Conservation (phyloP, 1,284 basidiomycete species). For the Neonothopanus nambi region DNA sequence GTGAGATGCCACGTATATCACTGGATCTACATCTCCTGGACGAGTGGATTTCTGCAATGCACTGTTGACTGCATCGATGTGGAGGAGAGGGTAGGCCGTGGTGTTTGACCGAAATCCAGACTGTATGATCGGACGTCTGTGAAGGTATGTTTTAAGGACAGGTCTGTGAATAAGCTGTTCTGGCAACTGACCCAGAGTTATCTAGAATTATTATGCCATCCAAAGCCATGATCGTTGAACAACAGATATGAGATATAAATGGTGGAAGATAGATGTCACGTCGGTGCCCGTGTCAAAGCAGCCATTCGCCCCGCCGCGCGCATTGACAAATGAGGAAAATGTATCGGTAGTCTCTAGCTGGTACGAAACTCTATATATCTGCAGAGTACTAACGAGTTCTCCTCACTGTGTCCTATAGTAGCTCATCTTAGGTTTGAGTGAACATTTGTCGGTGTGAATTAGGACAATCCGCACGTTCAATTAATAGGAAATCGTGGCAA, state of each 20-base stretch:
- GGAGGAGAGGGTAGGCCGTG: constrained; percentile 79
- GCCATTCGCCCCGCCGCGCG: neutral
- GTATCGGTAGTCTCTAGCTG: too few species aligned
- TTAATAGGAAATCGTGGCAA: too few species aligned
- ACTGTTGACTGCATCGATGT: constrained; percentile 84
- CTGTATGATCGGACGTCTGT: constrained; percentile 85
- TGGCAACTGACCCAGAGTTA: constrained; percentile 62
- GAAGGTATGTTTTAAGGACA: neutral
- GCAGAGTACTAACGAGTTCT: too few species aligned
- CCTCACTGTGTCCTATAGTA: too few species aligned
- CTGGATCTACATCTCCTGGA: constrained; percentile 65
- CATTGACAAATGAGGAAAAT: neutral
- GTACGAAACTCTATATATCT: too few species aligned
- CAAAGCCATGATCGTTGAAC: constrained; percentile 57
- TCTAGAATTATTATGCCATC: constrained; percentile 92
- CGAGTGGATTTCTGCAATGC: constrained; percentile 59
- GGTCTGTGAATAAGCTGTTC: neutral
- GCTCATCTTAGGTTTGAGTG: too few species aligned
- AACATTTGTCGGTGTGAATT: too few species aligned
- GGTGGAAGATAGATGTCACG: neutral
- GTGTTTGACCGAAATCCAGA: constrained; percentile 85
- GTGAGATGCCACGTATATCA: constrained; percentile 61
- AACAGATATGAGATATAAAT: too few species aligned
- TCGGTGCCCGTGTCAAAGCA: neutral
- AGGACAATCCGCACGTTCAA: too few species aligned